phyloP scores from a whole-genome alignment of 805 yeast species.

The Saccharomycopsis sp. region DNA sequence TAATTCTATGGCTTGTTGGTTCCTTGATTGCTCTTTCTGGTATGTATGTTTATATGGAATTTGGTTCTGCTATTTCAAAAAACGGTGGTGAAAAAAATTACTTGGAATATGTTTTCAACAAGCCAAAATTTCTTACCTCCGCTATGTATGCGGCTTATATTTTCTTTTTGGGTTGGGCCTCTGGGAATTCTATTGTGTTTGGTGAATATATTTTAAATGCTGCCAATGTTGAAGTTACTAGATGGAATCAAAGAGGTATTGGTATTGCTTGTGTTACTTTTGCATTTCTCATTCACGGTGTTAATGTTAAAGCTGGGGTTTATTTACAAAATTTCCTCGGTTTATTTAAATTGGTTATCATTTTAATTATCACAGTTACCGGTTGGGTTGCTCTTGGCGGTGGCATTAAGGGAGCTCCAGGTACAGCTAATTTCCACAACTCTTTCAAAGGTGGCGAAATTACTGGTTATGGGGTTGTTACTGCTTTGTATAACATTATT shows the following conservation, averaged over 20 bases:
- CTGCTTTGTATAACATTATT: slow-evolving; percentile 73
- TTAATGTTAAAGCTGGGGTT: slow-evolving; percentile 59
- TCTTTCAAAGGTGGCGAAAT: slow-evolving; percentile 50
- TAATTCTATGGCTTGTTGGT: slow-evolving; percentile 72
- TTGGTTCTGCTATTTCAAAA: slow-evolving; percentile 70
- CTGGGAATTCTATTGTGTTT: slow-evolving; percentile 74
- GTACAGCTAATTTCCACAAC: slow-evolving; percentile 53
- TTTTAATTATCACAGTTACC: slow-evolving; percentile 60
- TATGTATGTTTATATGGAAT: slow-evolving; percentile 68
- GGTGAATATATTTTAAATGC: slow-evolving; percentile 75
- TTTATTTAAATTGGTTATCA: slow-evolving; percentile 63
- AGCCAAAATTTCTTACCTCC: slow-evolving; percentile 63
- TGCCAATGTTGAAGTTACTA: slow-evolving; percentile 56
- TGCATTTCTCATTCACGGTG: slow-evolving; percentile 56
- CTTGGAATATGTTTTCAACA: slow-evolving; percentile 60
- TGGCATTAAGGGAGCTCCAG: slow-evolving; percentile 44
- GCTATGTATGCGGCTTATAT: slow-evolving; percentile 63
- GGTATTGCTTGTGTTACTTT: slow-evolving; percentile 71
- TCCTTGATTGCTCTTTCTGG: slow-evolving; percentile 60
- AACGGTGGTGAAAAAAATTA: slow-evolving; percentile 87
- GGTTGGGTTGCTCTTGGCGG: slow-evolving; percentile 85
- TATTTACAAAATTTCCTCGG: slow-evolving; percentile 62
- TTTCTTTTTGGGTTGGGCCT: slow-evolving; percentile 77
- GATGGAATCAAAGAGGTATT: slow-evolving; percentile 73
- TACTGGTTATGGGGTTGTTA: slow-evolving; percentile 62